These are phyloP conservation scores for Gigaspora rosea DNA, from an alignment of 192 early-diverging fungal species.

Conservation along the genomic window DNA sequence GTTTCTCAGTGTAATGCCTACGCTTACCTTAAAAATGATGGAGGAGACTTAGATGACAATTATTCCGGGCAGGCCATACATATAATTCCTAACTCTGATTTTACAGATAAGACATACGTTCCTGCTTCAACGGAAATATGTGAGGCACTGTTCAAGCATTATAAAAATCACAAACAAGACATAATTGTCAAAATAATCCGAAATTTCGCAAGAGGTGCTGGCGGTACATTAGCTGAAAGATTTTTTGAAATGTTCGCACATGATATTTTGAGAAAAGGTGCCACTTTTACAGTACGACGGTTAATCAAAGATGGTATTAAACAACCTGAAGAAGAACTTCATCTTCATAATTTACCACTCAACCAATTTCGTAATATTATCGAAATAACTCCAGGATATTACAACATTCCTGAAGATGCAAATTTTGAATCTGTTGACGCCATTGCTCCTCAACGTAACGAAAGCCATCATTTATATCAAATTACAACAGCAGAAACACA, in stretches of 20 bases:
- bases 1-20: background rate
- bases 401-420: background rate
- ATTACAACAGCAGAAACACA: background rate
- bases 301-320: background rate
- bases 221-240: background rate
- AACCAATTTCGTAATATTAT: background rate
- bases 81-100: constrained; percentile 17
- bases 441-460: background rate
- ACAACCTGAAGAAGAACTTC: background rate
- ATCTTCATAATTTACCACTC: background rate
- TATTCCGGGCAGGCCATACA: constrained; percentile 20
- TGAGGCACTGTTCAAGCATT: background rate
- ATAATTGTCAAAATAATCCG: background rate
- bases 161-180: background rate
- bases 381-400: background rate
- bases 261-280: background rate
- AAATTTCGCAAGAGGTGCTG: background rate
- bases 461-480: constrained; percentile 7
- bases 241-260: background rate
- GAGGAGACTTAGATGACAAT: background rate
- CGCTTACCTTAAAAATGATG: constrained; percentile 3
- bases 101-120: background rate
- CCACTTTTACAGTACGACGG: background rate
- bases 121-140: background rate
- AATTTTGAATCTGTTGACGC: constrained; percentile 10